Base-by-base conservation (phyloP, 2,329 filamentous ascomycete genomes). In the Stagonosporopsis chrysanthemi region DNA sequence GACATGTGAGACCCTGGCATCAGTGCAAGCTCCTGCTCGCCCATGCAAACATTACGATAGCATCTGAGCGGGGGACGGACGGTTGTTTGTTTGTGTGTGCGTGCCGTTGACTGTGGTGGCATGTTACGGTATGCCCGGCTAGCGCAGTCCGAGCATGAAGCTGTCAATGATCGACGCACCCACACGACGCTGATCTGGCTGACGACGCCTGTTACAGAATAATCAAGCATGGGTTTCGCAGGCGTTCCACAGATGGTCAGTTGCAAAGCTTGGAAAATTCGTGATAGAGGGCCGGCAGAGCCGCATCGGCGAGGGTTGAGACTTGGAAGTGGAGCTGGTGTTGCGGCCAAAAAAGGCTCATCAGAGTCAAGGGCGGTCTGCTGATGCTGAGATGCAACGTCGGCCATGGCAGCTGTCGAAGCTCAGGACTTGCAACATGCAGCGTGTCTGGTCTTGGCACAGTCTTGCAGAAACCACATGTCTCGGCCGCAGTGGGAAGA, bases 171-270 rank as follows among this genome's bases (percentile, higher is more conserved):
- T 56, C 35, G 47, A 46, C 47, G 36, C 53, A 46, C 28, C 36
- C 53, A 51, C 47, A 35, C 47, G n/a, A n/a, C n/a, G n/a, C n/a
- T 43, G 24, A 48, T 24, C 38, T 24, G 42, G 53, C 47, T 57
- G 54, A 57, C 54, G 54, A 57, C 54, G 48, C 54, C 26, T 51
- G 47, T 48, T 52, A 44, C 54, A 42, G 36, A 47, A 38, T n/a
- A 38, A 9, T 9, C 28, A 45, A 48, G 28, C 52, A 46, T 28
- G 52, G 46, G 51, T 54, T 36, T 42, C 35, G 52, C 41, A 39
- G 31, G n/a, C 35, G 50, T 53, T 47, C 42, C 43, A 53, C 42
- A 47, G 22, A 17, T 44, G 24, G 39, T 49, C 52, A 48, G 7
- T 36, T 31, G 43, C 44, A 38, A 51, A 26, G 24, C 23, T 28